Conservation (phyloP, 805 yeast genomes). For the Metschnikowia henanensis region DNA sequence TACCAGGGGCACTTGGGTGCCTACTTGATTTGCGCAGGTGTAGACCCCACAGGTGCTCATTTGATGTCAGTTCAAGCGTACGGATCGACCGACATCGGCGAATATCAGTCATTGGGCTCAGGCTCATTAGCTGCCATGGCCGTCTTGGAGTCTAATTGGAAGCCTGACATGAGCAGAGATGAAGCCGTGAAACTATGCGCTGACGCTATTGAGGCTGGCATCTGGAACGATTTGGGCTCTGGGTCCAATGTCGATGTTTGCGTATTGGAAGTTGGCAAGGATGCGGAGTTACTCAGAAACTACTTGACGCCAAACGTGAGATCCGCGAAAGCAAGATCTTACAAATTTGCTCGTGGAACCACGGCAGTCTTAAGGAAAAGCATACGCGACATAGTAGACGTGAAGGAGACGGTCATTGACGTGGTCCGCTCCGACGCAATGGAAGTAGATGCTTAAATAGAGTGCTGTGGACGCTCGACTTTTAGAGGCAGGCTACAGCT, state of each 20-base stretch:
- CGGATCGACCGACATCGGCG: constrained; percentile 96
- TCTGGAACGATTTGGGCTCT: constrained; percentile 98
- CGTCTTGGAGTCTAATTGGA: constrained; percentile 88
- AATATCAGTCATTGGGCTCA: constrained; percentile 89
- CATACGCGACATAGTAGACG: constrained; percentile 63
- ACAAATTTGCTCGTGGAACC: constrained; percentile 91
- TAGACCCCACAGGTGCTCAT: constrained; percentile 95
- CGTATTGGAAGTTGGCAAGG: constrained; percentile 92
- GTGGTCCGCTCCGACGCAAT: constrained; percentile 35
- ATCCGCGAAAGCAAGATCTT: constrained; percentile 75
- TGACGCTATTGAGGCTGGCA: constrained; percentile 95
- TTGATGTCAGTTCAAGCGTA: constrained; percentile 94
- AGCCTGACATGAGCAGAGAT: constrained; percentile 71
- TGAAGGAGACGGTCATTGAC: constrained; percentile 59
- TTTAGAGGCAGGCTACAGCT: no score
- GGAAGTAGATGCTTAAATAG: constrained; percentile 43
- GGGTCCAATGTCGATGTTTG: constrained; percentile 98
- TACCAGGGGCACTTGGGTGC: constrained; percentile 99
- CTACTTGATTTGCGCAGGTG: constrained; percentile 96
- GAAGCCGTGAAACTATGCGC: constrained; percentile 92
- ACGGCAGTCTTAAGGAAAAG: constrained; percentile 78
- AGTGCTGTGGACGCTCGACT: no score
- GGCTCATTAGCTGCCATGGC: constrained; percentile 99
- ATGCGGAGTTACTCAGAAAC: constrained; percentile 82
- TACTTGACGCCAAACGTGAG: constrained; percentile 90